Percentiles rank a stretch among this genome's conserved stretches.
These are phyloP conservation scores for Aspergillus saccharolyticus DNA, from an alignment of 495 filamentous ascomycete species.

Conservation along the genomic window DNA sequence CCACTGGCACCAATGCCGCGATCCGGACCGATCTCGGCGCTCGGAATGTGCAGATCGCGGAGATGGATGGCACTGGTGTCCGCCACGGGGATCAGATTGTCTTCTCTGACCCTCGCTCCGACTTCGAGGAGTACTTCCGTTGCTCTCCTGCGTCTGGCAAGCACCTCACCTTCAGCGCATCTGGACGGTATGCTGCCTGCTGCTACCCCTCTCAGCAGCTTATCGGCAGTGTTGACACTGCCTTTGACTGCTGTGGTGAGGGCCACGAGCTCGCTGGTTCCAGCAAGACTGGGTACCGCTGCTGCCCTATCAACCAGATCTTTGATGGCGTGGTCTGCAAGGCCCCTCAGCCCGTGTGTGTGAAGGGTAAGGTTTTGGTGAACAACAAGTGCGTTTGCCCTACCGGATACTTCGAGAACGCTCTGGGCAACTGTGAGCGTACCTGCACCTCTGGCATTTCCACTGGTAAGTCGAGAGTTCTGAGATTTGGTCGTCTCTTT, in stretches of 20 bases:
- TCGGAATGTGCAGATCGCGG: background rate
- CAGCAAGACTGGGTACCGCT: background rate
- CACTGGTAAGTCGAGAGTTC: background rate
- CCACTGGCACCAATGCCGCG: background rate
- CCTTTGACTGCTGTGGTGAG: slow-evolving; percentile 9
- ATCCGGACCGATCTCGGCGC: background rate
- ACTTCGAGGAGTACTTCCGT: background rate
- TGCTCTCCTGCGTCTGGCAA: background rate
- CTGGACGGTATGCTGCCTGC: background rate
- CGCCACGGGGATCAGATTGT: background rate
- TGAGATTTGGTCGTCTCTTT: background rate
- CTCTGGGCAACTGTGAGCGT: background rate
- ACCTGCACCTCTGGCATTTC: slow-evolving; percentile 4
- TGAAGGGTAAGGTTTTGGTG: slow-evolving; percentile 5
- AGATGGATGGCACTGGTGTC: background rate
- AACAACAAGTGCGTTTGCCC: slow-evolving; percentile 5
- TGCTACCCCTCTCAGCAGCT: background rate
- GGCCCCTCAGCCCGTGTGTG: background rate
- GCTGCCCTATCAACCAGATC: slow-evolving; percentile 5
- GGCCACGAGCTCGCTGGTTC: slow-evolving; percentile 8
- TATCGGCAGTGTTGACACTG: slow-evolving; percentile 5
- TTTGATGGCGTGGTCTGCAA: slow-evolving; percentile 6
- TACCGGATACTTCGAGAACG: background rate
- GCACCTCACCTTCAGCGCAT: background rate
- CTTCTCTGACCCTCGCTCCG: background rate